Evolutionary conservation across 2,329 filamentous ascomycete species (phyloP).

Genomic region (Verticillium alfalfae): DNA sequence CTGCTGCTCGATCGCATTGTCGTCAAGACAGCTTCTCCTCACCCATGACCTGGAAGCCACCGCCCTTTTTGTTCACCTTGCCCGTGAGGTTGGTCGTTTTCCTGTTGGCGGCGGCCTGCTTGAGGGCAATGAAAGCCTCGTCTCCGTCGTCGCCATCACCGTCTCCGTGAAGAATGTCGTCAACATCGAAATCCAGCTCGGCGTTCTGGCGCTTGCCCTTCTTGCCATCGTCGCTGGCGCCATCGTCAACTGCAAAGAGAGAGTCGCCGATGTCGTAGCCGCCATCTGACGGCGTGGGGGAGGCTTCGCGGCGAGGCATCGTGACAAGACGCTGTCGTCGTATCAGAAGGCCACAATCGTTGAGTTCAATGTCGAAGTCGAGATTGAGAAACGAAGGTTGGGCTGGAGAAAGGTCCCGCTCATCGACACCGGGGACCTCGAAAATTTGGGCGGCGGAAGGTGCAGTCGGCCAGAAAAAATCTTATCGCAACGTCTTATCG

Average conservation of each 20-base stretch:
- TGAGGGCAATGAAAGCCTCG: conserved; percentile 83
- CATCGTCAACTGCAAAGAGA: conserved; percentile 60
- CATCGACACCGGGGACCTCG: background rate
- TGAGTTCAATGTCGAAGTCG: background rate
- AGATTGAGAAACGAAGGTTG: background rate
- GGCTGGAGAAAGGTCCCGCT: background rate
- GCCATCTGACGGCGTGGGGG: conserved; percentile 80
- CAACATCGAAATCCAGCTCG: conserved; percentile 47
- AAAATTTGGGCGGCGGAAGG: conserved; percentile 9
- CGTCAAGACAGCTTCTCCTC: conserved; percentile 12
- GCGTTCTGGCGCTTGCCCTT: conserved; percentile 13
- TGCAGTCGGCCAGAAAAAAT: conserved; percentile 7
- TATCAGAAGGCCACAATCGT: background rate
- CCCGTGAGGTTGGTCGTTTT: conserved; percentile 80
- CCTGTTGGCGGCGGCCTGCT: conserved; percentile 81
- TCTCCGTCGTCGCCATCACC: conserved; percentile 62
- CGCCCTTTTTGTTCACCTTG: conserved; percentile 85
- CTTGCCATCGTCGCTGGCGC: conserved; percentile 35
- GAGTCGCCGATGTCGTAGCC: conserved; percentile 86
- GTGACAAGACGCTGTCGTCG: conserved; percentile 6
- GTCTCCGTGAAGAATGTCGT: conserved; percentile 55
- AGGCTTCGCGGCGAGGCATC: conserved; percentile 71
- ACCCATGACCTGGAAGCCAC: conserved; percentile 95
- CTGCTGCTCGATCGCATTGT: conserved; percentile 7
- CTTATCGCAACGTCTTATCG: conserved; percentile 7